Evolutionary conservation across 176 grass and related monocot species (phyloP).

Genomic region (Eragrostis nindensis): DNA sequence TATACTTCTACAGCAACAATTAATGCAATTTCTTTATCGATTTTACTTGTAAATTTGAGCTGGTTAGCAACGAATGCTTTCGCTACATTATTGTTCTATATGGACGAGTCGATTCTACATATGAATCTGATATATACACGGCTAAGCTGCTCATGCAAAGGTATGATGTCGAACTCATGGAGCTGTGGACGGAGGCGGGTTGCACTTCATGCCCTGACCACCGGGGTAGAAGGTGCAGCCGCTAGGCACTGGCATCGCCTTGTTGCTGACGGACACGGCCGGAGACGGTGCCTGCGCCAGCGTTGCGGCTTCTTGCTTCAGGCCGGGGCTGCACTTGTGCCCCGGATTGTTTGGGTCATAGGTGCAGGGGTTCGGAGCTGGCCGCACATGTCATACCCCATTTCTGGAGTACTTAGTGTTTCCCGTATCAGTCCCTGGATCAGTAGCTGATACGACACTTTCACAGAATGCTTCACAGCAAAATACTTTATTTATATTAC

Average conservation of each 20-base stretch:
- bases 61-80: too few relatives aligned
- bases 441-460: too few relatives aligned
- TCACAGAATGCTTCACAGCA: too few relatives aligned
- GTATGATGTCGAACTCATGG: conserved; percentile 1
- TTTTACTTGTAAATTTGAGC: too few relatives aligned
- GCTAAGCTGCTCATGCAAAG: background rate
- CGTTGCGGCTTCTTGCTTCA: background rate
- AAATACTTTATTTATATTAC: too few relatives aligned
- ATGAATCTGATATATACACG: background rate
- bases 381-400: too few relatives aligned
- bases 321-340: background rate
- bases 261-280: background rate
- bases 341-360: background rate
- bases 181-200: background rate
- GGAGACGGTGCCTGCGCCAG: background rate
- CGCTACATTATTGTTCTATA: too few relatives aligned
- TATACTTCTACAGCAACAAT: too few relatives aligned
- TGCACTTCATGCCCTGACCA: background rate
- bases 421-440: too few relatives aligned
- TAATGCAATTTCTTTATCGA: too few relatives aligned
- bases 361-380: background rate
- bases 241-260: background rate
- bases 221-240: background rate
- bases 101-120: too few relatives aligned
- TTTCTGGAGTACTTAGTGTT: too few relatives aligned